phyloP scores from a whole-genome alignment of 257 asterid genomes.

The Primulina tabacum region DNA sequence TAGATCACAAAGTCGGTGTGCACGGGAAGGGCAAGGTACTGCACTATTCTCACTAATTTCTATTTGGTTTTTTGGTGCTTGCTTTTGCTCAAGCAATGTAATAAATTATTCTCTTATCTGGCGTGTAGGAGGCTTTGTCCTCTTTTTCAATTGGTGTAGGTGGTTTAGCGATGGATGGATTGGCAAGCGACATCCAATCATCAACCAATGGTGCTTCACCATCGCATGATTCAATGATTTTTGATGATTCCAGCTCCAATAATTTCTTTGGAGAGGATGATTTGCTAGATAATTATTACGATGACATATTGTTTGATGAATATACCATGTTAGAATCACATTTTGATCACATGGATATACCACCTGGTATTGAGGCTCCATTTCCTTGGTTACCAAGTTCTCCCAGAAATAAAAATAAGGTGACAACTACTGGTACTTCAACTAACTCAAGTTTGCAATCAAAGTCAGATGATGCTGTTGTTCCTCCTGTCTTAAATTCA shows the following conservation, averaged over 20 bases:
- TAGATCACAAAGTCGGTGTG: conserved; percentile 35
- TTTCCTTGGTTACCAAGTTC: conserved; percentile 61
- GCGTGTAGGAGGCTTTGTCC: conserved; percentile 42
- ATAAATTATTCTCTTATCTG: conserved; percentile 16
- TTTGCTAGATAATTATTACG: conserved; percentile 49
- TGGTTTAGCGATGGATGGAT: conserved; percentile 32
- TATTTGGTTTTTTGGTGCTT: conserved; percentile 1
- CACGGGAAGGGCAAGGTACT: conserved; percentile 69
- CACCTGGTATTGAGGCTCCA: conserved; percentile 77
- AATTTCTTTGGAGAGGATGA: conserved; percentile 52
- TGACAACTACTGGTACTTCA: conserved; percentile 38
- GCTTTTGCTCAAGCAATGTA: neutral
- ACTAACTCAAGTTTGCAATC: conserved; percentile 27
- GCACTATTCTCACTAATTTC: conserved; percentile 11
- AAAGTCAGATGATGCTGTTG: conserved; percentile 24
- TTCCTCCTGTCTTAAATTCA: conserved; percentile 26
- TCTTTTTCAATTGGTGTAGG: conserved; percentile 32
- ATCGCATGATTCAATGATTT: conserved; percentile 29
- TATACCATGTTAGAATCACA: conserved; percentile 47
- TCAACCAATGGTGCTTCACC: conserved; percentile 32
- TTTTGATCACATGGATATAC: conserved; percentile 72
- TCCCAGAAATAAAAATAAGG: conserved; percentile 27
- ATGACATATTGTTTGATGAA: conserved; percentile 47
- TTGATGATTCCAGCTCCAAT: conserved; percentile 44
- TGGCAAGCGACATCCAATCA: conserved; percentile 30